Conservation (phyloP, 1,139 yeast species). For the Hyphopichia buzzinii region DNA sequence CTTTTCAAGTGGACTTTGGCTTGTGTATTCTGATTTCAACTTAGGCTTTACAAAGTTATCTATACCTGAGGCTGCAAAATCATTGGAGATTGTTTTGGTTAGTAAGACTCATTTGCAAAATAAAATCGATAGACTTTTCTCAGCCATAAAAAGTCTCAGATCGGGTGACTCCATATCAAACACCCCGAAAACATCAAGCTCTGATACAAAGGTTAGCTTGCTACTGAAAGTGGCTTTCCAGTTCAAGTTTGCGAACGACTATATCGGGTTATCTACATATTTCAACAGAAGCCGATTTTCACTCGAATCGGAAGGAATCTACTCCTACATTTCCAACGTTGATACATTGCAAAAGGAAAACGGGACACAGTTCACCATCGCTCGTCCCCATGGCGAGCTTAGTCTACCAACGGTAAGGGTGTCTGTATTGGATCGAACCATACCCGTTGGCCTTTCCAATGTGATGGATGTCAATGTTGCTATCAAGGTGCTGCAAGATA, state of each 20-base stretch:
- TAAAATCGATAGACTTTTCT: conserved; percentile 1
- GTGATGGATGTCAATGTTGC: conserved; percentile 41
- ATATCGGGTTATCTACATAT: conserved; percentile 34
- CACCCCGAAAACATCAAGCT: background rate
- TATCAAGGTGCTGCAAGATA: conserved; percentile 37
- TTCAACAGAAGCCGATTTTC: conserved; percentile 32
- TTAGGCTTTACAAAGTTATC: conserved; percentile 35
- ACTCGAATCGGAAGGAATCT: conserved; percentile 30
- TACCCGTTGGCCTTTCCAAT: conserved; percentile 46
- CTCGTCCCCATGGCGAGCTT: conserved; percentile 38
- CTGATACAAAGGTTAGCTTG: background rate
- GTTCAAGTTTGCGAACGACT: conserved; percentile 30
- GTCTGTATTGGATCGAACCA: conserved; percentile 31
- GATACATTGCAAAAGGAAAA: conserved; percentile 12
- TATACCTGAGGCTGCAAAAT: conserved; percentile 25
- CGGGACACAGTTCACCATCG: conserved; percentile 10
- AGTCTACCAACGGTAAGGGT: conserved; percentile 41
- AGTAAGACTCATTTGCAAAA: conserved; percentile 11
- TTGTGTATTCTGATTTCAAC: conserved; percentile 19
- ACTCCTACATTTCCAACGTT: conserved; percentile 22
- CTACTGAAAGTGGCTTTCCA: conserved; percentile 19
- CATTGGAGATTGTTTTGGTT: conserved; percentile 17
- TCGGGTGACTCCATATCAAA: background rate
- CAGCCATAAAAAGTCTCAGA: no score
- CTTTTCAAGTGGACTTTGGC: conserved; percentile 12